Evolutionary conservation across 805 yeast species (phyloP), one percentile per base, ranked within the genome.

Genomic region (Lipomyces oligophaga): DNA sequence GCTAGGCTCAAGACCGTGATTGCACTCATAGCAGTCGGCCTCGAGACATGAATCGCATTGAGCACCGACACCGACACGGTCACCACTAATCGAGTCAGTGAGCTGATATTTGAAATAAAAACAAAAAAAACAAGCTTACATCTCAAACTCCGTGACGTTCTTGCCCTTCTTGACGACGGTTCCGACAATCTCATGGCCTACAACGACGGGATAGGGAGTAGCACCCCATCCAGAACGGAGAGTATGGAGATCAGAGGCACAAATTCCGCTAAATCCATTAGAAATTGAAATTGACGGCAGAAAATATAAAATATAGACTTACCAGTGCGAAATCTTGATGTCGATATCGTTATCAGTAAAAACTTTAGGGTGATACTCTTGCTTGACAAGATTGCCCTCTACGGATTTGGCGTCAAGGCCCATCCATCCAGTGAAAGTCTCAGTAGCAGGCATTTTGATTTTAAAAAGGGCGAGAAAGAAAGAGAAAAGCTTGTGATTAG

Each of bases 1-100:
- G 69, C 76, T 77, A 54, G 67, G 72, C 57, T 81, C 83, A 61
- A 79, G 73, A 57, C 70, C 72, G 31, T 60, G 52, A 19, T 70
- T 62, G 72, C 88, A 85, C 60, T 78, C 71, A 38, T 70, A 60
- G 67, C 94, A 85, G 16, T 75, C 69, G 27, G 19, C 44, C 44
- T 40, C 28, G 45, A 72, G 64, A 68, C 94, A 85, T 31, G 83
- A 69, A 47, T 67, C 69, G 21, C 74, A 70, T 60, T 77, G 80
- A 21, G 93, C 90, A 58, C 95, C 95, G 40, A 83, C 75, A 46
- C 90, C 95, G 22, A 83, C 93, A 55, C 86, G 72, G 55, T 85
- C 81, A 45, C 94, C 95, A 16, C 47, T 47, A 21, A 15, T 8
- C 25, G 26, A 22, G 16, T 21, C 18, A 27, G 46, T 18, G 5